Conservation (phyloP, 495 filamentous ascomycete species). For the Annulohypoxylon moriforme region DNA sequence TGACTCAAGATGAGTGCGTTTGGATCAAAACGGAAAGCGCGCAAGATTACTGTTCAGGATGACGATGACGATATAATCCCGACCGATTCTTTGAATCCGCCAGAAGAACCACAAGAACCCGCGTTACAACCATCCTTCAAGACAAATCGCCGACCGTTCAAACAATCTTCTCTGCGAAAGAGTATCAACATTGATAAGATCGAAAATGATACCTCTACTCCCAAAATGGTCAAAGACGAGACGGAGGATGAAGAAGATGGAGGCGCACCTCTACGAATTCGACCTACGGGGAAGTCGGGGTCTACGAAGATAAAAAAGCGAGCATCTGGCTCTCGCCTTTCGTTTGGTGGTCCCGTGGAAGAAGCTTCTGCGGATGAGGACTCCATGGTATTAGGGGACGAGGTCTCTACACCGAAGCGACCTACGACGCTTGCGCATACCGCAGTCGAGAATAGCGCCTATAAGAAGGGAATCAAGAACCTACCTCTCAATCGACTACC, state of each 20-base stretch:
- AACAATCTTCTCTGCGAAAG: slow-evolving; percentile 62
- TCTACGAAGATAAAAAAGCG: slow-evolving; percentile 68
- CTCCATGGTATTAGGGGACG: slow-evolving; percentile 57
- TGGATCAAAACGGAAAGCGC: slow-evolving; percentile 74
- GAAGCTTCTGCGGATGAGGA: slow-evolving; percentile 63
- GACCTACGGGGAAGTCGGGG: slow-evolving; percentile 52
- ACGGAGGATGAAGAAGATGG: slow-evolving; percentile 55
- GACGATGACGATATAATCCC: slow-evolving; percentile 63
- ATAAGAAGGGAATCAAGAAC: slow-evolving; percentile 61
- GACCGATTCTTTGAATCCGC: slow-evolving; percentile 41
- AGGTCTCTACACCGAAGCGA: slow-evolving; percentile 76
- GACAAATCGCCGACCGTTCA: slow-evolving; percentile 59
- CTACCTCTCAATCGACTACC: slow-evolving; percentile 62
- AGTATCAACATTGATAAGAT: slow-evolving; percentile 60
- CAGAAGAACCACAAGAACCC: slow-evolving; percentile 49
- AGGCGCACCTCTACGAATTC: slow-evolving; percentile 51
- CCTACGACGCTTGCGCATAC: slow-evolving; percentile 70
- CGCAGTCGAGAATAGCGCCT: slow-evolving; percentile 76
- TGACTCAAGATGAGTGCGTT: slow-evolving; percentile 72
- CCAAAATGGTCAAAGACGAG: slow-evolving; percentile 41
- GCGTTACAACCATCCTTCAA: slow-evolving; percentile 55
- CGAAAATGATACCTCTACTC: slow-evolving; percentile 44
- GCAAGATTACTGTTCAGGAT: slow-evolving; percentile 77
- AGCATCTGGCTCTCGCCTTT: slow-evolving; percentile 74
- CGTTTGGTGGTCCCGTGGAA: slow-evolving; percentile 75